Evolutionary conservation across 805 yeast genomes (phyloP).

Genomic region (Candida anglica): DNA sequence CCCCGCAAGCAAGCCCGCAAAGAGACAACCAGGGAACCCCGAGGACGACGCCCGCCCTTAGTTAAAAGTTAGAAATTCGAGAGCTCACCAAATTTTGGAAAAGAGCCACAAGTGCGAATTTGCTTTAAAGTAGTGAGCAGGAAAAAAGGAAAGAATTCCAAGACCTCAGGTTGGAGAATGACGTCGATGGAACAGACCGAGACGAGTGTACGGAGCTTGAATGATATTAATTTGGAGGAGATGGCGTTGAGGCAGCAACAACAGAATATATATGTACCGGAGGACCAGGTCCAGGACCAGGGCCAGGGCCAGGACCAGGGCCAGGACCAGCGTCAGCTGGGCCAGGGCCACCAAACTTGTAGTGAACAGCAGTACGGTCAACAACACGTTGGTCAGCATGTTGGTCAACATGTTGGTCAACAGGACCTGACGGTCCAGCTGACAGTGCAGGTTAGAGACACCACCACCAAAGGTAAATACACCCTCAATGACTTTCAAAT

Average conservation of each 20-base stretch:
- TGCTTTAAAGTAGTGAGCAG: too few species aligned
- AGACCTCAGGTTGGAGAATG: slow-evolving; percentile 9
- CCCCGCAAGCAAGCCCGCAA: too few species aligned
- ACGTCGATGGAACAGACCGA: slow-evolving; percentile 22
- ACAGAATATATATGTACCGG: slow-evolving; percentile 20
- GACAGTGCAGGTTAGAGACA: slow-evolving; percentile 12
- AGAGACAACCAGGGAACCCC: too few species aligned
- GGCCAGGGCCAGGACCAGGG: neutral
- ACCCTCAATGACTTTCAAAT: slow-evolving; percentile 53
- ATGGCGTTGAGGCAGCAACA: slow-evolving; percentile 23
- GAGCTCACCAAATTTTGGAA: too few species aligned
- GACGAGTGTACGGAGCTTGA: slow-evolving; percentile 17
- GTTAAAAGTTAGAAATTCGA: neutral
- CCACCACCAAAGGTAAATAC: slow-evolving; percentile 54
- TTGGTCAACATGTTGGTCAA: too few species aligned
- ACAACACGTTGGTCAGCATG: too few species aligned
- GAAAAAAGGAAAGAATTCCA: too few species aligned
- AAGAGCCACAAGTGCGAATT: too few species aligned
- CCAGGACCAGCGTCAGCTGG: neutral
- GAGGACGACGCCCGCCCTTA: neutral
- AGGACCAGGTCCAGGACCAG: slow-evolving; percentile 3
- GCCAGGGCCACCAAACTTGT: neutral
- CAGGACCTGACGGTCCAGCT: neutral
- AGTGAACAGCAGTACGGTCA: too few species aligned
- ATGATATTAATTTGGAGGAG: slow-evolving; percentile 25